Conservation (phyloP, 208 protist genomes). For the Acanthamoeba pearcei region DNA sequence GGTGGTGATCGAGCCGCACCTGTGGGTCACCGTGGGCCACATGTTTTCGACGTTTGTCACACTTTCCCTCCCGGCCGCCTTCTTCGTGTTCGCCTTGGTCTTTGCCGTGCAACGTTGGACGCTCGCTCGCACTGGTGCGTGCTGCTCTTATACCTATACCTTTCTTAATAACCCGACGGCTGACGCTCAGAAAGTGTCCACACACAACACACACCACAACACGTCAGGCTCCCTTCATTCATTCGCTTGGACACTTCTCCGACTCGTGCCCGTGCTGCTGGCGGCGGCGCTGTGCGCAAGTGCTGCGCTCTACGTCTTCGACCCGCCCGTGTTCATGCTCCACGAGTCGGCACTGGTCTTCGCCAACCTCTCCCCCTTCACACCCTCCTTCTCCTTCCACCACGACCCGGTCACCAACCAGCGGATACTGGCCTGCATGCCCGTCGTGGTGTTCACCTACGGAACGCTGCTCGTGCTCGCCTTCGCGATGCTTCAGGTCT, state of each 20-base stretch:
- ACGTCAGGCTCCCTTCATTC: background rate
- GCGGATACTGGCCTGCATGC: background rate
- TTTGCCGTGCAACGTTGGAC: background rate
- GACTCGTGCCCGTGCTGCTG: background rate
- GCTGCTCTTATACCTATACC: background rate
- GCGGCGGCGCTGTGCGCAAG: background rate
- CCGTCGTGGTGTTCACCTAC: background rate
- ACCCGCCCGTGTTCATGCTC: background rate
- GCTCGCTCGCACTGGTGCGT: background rate
- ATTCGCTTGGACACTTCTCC: background rate
- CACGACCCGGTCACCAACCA: constrained; percentile 8
- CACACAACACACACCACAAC: background rate
- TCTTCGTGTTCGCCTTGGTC: background rate
- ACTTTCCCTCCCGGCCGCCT: background rate
- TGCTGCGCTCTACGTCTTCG: background rate
- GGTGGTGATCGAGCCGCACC: constrained; percentile 9
- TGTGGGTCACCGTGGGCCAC: background rate
- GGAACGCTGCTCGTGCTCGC: background rate
- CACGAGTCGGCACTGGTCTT: constrained; percentile 58
- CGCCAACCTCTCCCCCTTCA: background rate
- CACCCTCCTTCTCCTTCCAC: background rate
- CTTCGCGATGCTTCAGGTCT: background rate
- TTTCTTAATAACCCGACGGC: too few relatives aligned
- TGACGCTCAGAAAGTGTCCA: too few relatives aligned
- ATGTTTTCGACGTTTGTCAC: background rate